Evolutionary conservation across 768 basidiomycete genomes (phyloP).

Genomic region (Mrakia gelida): DNA sequence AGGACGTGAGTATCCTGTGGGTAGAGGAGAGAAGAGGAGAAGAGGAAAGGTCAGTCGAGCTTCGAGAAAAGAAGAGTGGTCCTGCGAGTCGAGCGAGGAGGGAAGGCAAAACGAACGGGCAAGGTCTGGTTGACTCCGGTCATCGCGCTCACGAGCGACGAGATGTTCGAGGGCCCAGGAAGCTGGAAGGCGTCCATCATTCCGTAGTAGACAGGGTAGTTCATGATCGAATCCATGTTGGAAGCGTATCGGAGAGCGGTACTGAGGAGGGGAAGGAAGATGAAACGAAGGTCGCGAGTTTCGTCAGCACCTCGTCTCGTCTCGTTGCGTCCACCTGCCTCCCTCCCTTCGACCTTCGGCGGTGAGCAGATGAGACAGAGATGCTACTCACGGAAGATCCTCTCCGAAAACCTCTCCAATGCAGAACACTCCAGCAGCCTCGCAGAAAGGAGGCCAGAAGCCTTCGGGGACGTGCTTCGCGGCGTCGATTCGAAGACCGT

Average conservation of each 20-base stretch:
- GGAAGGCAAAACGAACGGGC: neutral
- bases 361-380: too few species aligned
- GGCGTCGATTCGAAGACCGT: conserved; percentile 68
- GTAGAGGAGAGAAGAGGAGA: neutral
- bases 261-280: neutral
- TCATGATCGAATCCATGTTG: conserved; percentile 31
- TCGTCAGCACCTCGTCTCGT: neutral
- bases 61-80: neutral
- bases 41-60: neutral
- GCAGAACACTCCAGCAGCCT: conserved; percentile 74
- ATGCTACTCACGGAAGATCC: conserved; percentile 20
- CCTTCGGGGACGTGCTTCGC: conserved; percentile 58
- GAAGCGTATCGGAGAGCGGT: conserved; percentile 27
- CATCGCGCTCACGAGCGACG: conserved; percentile 50
- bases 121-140: conserved; percentile 17
- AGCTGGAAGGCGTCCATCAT: conserved; percentile 64
- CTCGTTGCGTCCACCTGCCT: too few species aligned
- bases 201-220: conserved; percentile 58
- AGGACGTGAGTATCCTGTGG: conserved; percentile 47
- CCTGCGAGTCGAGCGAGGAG: neutral
- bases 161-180: conserved; percentile 63
- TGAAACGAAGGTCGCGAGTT: neutral
- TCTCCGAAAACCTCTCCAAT: conserved; percentile 66
- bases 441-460: conserved; percentile 74
- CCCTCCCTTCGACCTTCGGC: neutral